Conservation (phyloP, 2,329 filamentous ascomycete species). For the Talaromyces sp. region DNA sequence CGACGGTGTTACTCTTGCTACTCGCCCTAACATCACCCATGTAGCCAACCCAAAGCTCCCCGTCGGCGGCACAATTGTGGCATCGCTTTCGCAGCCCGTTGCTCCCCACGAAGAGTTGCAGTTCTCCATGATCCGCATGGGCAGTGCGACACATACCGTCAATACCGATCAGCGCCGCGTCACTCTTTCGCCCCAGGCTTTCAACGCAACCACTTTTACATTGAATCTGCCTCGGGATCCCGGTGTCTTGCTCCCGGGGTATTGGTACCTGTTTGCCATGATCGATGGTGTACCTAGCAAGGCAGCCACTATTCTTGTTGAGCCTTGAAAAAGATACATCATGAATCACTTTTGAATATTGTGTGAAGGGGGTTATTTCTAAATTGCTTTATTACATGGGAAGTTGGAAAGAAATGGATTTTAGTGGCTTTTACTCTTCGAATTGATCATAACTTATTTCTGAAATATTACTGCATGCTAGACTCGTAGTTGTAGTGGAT, state of each 20-base stretch:
- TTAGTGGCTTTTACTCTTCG: neutral
- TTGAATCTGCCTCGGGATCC: conserved; percentile 43
- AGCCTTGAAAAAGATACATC: neutral
- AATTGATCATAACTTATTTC: neutral
- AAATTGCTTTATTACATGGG: neutral
- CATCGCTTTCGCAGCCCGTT: conserved; percentile 23
- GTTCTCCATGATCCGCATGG: conserved; percentile 45
- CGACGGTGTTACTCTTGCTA: conserved; percentile 34
- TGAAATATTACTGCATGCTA: neutral
- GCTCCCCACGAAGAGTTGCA: conserved; percentile 15
- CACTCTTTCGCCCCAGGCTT: conserved; percentile 32
- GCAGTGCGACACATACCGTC: conserved; percentile 49
- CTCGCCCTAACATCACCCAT: conserved; percentile 39
- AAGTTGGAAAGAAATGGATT: neutral
- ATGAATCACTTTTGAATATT: neutral
- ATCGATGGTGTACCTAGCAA: conserved; percentile 44
- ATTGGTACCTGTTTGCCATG: conserved; percentile 51
- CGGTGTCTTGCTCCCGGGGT: conserved; percentile 48
- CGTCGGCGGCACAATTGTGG: conserved; percentile 28
- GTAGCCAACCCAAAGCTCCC: conserved; percentile 25
- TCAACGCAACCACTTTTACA: conserved; percentile 27
- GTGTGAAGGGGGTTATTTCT: neutral
- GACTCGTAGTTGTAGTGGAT: neutral
- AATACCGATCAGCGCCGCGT: conserved; percentile 55
- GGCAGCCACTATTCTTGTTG: conserved; percentile 37